Conservation (phyloP, 2,329 filamentous ascomycete genomes). For the Monilinia fructigena region DNA sequence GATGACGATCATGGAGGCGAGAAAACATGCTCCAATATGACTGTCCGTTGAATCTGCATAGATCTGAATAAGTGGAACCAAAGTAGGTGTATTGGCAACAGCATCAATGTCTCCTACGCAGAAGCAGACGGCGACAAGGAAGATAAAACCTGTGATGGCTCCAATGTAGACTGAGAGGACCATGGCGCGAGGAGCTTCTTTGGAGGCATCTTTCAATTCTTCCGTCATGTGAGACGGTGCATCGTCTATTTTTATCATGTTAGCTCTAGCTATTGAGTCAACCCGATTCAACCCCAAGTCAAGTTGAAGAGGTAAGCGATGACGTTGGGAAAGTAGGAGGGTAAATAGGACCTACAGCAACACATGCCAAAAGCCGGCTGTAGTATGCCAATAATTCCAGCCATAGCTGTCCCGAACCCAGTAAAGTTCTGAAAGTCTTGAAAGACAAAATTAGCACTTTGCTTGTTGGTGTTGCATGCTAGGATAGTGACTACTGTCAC, state of each 20-base stretch:
- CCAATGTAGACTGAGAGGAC: constrained; percentile 50
- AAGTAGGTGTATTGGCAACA: constrained; percentile 45
- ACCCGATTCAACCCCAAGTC: neutral
- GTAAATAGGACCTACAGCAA: constrained; percentile 40
- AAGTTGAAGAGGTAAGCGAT: neutral
- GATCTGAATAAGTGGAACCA: constrained; percentile 52
- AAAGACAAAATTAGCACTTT: constrained; percentile 55
- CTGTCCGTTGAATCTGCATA: constrained; percentile 49
- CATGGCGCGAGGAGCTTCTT: constrained; percentile 51
- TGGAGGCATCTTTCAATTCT: constrained; percentile 52
- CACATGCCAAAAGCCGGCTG: constrained; percentile 57
- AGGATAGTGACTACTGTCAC: constrained; percentile 53
- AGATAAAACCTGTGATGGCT: constrained; percentile 48
- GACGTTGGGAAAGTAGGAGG: neutral
- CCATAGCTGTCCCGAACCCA: constrained; percentile 51
- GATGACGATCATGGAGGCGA: constrained; percentile 48
- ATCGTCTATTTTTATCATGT: constrained; percentile 35
- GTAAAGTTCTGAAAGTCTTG: constrained; percentile 54
- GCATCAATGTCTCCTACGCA: constrained; percentile 50
- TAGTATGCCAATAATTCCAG: constrained; percentile 53
- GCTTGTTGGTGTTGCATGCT: constrained; percentile 53
- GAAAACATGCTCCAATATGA: constrained; percentile 47
- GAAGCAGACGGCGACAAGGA: constrained; percentile 51
- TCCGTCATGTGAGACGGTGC: constrained; percentile 54
- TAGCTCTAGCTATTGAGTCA: neutral